Percentiles rank a stretch among this genome's conserved stretches.
Conservation (phyloP, 1,284 basidiomycete genomes). For the Veloboletus limbatus region DNA sequence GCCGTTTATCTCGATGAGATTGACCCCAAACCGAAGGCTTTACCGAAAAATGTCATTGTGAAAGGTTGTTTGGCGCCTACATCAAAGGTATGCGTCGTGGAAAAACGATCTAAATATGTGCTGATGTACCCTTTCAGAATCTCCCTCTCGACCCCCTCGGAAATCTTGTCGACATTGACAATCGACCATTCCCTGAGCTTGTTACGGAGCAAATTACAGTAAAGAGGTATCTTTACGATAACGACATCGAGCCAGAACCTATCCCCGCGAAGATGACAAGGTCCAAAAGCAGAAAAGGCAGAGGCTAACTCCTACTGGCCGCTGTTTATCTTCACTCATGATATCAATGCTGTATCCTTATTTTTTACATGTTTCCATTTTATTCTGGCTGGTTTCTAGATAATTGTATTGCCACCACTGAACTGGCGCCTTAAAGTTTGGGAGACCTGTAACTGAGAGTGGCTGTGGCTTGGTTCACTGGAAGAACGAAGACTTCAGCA, state of each 20-base stretch:
- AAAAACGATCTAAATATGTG: slow-evolving; percentile 1
- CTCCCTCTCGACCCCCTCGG: slow-evolving; percentile 71
- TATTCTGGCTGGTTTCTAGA: slow-evolving; percentile 5
- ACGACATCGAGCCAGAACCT: slow-evolving; percentile 51
- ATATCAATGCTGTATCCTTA: slow-evolving; percentile 37
- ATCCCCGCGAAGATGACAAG: slow-evolving; percentile 49
- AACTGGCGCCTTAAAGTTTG: slow-evolving; percentile 8
- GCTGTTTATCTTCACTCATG: slow-evolving; percentile 18
- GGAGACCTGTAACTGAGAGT: slow-evolving; percentile 37
- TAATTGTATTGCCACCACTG: background rate
- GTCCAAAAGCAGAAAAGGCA: slow-evolving; percentile 44
- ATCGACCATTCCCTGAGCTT: slow-evolving; percentile 56
- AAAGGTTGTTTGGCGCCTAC: slow-evolving; percentile 67
- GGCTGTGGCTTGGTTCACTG: slow-evolving; percentile 78
- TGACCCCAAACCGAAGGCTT: slow-evolving; percentile 45
- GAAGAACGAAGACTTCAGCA: slow-evolving; percentile 76
- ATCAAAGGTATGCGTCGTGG: slow-evolving; percentile 52
- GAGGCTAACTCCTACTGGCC: slow-evolving; percentile 21
- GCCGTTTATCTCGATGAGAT: slow-evolving; percentile 60
- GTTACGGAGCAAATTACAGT: slow-evolving; percentile 68
- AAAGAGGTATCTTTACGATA: slow-evolving; percentile 81
- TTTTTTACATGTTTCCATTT: slow-evolving; percentile 13
- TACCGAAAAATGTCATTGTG: slow-evolving; percentile 39
- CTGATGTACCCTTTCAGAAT: slow-evolving; percentile 41
- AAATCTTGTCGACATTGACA: slow-evolving; percentile 62